phyloP scores from a whole-genome alignment of 169 alveolate species.

The Condylostoma magnum region DNA sequence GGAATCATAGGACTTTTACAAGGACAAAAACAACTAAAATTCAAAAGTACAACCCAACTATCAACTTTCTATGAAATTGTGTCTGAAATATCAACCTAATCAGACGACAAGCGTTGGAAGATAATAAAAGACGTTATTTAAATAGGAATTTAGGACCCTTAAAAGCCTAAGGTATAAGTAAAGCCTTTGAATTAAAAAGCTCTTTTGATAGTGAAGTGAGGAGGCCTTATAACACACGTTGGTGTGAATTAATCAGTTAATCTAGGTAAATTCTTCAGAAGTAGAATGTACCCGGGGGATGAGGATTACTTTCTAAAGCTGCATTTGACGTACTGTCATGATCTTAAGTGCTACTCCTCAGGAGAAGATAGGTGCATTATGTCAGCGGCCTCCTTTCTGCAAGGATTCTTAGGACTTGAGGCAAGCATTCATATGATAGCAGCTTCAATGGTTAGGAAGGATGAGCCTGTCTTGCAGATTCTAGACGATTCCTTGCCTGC shows the following conservation, averaged over 20 bases:
- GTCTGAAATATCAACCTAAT: too few species aligned
- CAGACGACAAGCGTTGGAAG: too few species aligned
- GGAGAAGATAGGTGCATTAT: slow-evolving; percentile 98
- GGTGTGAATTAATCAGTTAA: slow-evolving; percentile 93
- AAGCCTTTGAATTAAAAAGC: too few species aligned
- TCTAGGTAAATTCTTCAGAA: slow-evolving; percentile 88
- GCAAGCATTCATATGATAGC: slow-evolving; percentile 96
- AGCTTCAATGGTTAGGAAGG: slow-evolving; percentile 87
- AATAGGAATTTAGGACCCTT: too few species aligned
- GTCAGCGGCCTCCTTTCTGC: slow-evolving; percentile 98
- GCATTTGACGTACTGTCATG: slow-evolving; percentile 97
- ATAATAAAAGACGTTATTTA: too few species aligned
- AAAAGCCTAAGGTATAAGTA: too few species aligned
- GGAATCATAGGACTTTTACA: slow-evolving; percentile 76
- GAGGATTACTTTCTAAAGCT: slow-evolving; percentile 94
- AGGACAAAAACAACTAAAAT: too few species aligned
- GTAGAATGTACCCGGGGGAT: slow-evolving; percentile 90
- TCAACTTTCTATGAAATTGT: too few species aligned
- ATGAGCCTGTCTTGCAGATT: slow-evolving; percentile 48
- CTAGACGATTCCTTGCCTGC: slow-evolving; percentile 57
- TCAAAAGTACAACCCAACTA: too few species aligned
- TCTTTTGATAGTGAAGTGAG: slow-evolving; percentile 97
- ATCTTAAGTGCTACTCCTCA: slow-evolving; percentile 95
- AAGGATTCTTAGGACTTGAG: slow-evolving; percentile 95
- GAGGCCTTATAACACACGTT: slow-evolving; percentile 96